Evolutionary conservation across 2,329 filamentous ascomycete species (phyloP).

Genomic region (Thielaviopsis euricoi): DNA sequence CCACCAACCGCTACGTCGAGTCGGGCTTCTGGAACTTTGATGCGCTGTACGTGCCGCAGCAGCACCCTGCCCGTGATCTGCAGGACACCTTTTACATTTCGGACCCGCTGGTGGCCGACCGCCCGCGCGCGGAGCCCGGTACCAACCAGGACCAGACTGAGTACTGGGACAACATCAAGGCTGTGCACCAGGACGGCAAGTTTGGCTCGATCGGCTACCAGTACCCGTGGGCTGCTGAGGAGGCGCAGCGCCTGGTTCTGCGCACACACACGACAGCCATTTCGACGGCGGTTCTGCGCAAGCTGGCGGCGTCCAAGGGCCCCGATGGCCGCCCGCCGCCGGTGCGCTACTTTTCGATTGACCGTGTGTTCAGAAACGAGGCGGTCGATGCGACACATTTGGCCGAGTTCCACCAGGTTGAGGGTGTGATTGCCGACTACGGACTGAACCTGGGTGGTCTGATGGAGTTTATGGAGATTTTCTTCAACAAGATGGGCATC

Average conservation of each 20-base stretch:
- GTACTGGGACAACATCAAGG: slow-evolving; percentile 77
- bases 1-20: slow-evolving; percentile 83
- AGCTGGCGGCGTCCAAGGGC: slow-evolving; percentile 66
- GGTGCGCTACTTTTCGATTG: slow-evolving; percentile 96
- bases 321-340: slow-evolving; percentile 48
- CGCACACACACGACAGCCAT: slow-evolving; percentile 93
- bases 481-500: slow-evolving; percentile 95
- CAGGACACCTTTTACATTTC: slow-evolving; percentile 99
- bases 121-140: slow-evolving; percentile 38
- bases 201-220: slow-evolving; percentile 93
- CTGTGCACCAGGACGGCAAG: slow-evolving; percentile 80
- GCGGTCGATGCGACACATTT: slow-evolving; percentile 93
- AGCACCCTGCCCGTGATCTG: slow-evolving; percentile 90
- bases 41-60: slow-evolving; percentile 87
- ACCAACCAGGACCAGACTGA: slow-evolving; percentile 41
- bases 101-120: slow-evolving; percentile 63
- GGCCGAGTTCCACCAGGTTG: slow-evolving; percentile 96
- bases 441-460: slow-evolving; percentile 79
- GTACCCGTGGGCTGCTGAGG: slow-evolving; percentile 81
- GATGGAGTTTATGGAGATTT: slow-evolving; percentile 84
- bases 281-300: slow-evolving; percentile 79
- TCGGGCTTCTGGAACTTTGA: slow-evolving; percentile 99
- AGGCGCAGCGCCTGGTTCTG: slow-evolving; percentile 73
- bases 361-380: slow-evolving; percentile 96
- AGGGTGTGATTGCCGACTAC: slow-evolving; percentile 97